Percentiles rank a stretch among this genome's conserved stretches.
phyloP scores from a whole-genome alignment of 2,329 filamentous ascomycete species.

The Phaeosphaeriaceae sp. region DNA sequence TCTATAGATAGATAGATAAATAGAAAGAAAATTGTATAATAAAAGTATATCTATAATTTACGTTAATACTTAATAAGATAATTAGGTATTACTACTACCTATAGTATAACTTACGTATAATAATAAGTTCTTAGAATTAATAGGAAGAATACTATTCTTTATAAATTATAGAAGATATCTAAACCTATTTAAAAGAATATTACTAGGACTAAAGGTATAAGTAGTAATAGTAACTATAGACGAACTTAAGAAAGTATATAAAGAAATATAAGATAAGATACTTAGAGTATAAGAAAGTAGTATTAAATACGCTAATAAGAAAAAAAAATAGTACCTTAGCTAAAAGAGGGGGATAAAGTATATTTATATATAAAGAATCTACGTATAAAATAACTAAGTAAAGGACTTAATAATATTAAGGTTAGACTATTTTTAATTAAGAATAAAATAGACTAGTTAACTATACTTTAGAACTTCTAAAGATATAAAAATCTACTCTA shows the following conservation, averaged over 20 bases:
- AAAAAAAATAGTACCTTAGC: conserved; percentile 2
- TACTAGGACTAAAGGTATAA: conserved; percentile 3
- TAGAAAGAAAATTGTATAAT: conserved; percentile 3
- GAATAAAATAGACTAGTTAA: not conserved
- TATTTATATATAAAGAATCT: conserved; percentile 10
- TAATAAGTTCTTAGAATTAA: conserved; percentile 5
- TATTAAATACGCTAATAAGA: too few relatives aligned
- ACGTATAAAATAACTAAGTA: not conserved
- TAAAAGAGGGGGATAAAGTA: conserved; percentile 5
- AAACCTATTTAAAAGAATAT: conserved; percentile 15
- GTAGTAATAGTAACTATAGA: not conserved
- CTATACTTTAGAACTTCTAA: conserved; percentile 5
- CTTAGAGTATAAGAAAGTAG: conserved; percentile 4
- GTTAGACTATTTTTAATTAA: conserved; percentile 11
- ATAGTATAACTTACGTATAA: conserved; percentile 5
- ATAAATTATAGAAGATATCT: conserved; percentile 6
- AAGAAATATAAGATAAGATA: conserved; percentile 3
- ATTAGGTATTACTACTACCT: conserved; percentile 5
- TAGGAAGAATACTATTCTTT: conserved; percentile 2
- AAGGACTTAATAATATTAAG: conserved; percentile 2
- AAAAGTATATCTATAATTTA: conserved; percentile 4
- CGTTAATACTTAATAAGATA: conserved; percentile 1
- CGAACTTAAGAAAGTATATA: conserved; percentile 6
- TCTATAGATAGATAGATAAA: conserved; percentile 4
- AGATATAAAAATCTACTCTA: not conserved